phyloP scores from a whole-genome alignment of 2,329 filamentous ascomycete species.

The Diaporthe vaccinii region DNA sequence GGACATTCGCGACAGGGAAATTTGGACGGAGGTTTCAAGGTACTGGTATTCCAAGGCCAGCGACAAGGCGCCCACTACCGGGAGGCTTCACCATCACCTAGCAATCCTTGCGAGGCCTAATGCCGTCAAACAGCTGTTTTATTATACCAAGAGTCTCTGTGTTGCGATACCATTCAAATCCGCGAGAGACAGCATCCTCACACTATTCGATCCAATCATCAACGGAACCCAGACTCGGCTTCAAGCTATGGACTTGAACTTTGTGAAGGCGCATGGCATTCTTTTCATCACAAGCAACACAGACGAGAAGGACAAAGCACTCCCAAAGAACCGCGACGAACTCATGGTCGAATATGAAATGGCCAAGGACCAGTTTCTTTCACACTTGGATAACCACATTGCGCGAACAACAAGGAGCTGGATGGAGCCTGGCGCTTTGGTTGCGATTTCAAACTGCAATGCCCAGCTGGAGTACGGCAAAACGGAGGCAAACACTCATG shows the following conservation, averaged over 20 bases:
- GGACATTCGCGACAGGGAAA: conserved; percentile 79
- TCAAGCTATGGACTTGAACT: conserved; percentile 67
- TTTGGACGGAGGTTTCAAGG: conserved; percentile 84
- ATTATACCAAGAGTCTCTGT: conserved; percentile 78
- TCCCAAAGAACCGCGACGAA: conserved; percentile 49
- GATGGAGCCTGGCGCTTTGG: conserved; percentile 67
- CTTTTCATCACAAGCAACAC: conserved; percentile 60
- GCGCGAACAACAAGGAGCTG: conserved; percentile 63
- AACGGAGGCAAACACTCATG: conserved; percentile 28
- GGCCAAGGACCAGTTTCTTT: conserved; percentile 60
- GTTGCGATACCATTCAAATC: conserved; percentile 76
- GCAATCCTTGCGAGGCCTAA: conserved; percentile 82
- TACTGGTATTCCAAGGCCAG: conserved; percentile 90
- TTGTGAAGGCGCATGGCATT: conserved; percentile 74
- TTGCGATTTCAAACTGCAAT: conserved; percentile 70
- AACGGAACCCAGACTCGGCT: conserved; percentile 47
- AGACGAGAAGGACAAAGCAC: conserved; percentile 32
- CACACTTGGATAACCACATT: conserved; percentile 70
- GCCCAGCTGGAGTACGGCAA: conserved; percentile 68
- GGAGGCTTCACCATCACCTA: conserved; percentile 88
- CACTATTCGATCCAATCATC: conserved; percentile 67
- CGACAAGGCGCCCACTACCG: conserved; percentile 80
- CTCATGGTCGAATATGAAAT: neutral
- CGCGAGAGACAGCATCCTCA: conserved; percentile 65
- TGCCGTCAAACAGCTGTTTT: conserved; percentile 78